Base-by-base conservation (phyloP, 2,329 filamentous ascomycete species). In the Neopestalotiopsis sp. region DNA sequence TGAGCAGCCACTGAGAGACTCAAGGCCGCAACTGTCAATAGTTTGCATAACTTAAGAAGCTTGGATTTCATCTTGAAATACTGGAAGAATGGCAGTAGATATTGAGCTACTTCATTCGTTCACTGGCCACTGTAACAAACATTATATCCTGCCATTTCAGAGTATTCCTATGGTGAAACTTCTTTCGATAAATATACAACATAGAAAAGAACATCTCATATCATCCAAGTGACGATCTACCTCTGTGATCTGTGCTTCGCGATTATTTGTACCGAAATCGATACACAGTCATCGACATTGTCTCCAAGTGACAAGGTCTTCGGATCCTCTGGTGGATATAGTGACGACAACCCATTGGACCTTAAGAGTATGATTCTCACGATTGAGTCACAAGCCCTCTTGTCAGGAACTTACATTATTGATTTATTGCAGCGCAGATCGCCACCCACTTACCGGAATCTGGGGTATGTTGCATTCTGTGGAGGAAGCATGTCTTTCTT, bases 161-260 rank as follows among this genome's bases (percentile, higher is more conserved):
- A 9, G 24, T 24, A 10, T 52, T 6, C 6, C 4, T 6, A 3
- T 52, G 6, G 9, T 3, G 45, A 20, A 52, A 9, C 4, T 9
- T 20, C 7, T 20, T 6, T 52, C n/a, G 45, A 24, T 24, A 24
- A 17, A 52, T 52, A 52, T 52, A 52, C 2, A n/a, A 9, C 17
- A 12, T 1, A 14, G n/a, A 9, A 1, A 2, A 0, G 9, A 6
- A 52, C n/a, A 24, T 9, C 1, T 9, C 6, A 10, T 7, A 24
- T 4, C n/a, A n/a, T 24, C 24, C 45, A n/a, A 20, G 5, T 52
- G 6, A n/a, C 6, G n/a, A 52, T 12, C n/a, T 24, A 3, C 6
- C n/a, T n/a, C 7, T 52, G 24, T 17, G 1, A 12, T 52, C 45
- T 52, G 17, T 4, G 9, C 6, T 10, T 52, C 45, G 45, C 45